phyloP scores from a whole-genome alignment of 139 green algal species.

The Pseudopediastrum boryanum region DNA sequence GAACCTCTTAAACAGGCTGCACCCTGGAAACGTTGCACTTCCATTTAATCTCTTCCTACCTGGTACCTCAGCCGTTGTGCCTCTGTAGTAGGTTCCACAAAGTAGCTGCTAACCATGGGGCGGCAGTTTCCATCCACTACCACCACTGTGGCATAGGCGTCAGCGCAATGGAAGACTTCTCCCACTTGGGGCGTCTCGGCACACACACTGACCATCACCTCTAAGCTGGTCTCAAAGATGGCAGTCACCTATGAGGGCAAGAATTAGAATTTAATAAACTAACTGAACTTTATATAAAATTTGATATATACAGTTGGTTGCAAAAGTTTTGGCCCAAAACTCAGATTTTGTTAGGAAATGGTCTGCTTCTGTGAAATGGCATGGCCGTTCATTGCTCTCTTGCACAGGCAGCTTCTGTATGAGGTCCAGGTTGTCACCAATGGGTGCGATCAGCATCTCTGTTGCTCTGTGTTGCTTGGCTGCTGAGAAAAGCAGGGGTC shows the following conservation, averaged over 20 bases:
- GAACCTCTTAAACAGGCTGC: background rate
- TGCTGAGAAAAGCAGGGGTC: too few relatives aligned
- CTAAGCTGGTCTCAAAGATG: conserved; percentile 75
- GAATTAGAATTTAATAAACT: background rate
- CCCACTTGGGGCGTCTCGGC: conserved; percentile 66
- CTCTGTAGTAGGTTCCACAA: conserved; percentile 39
- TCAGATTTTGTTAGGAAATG: background rate
- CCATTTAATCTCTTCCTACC: conserved; percentile 13
- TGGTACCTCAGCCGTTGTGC: conserved; percentile 36
- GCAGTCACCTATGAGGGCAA: conserved; percentile 66
- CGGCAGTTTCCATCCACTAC: conserved; percentile 43
- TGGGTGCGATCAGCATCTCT: too few relatives aligned
- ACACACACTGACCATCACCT: conserved; percentile 80
- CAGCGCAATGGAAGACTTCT: conserved; percentile 73
- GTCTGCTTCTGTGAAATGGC: background rate
- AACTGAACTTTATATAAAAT: background rate
- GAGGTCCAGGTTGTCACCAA: too few relatives aligned
- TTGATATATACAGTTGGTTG: background rate
- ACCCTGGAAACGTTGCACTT: background rate
- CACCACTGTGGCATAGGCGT: conserved; percentile 77
- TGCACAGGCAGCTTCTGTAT: background rate
- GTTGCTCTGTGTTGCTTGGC: too few relatives aligned
- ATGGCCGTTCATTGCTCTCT: too few relatives aligned
- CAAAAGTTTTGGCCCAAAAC: background rate
- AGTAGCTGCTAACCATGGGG: conserved; percentile 51